Conservation (phyloP, 148 eudicot species). For the Rhododendron mucronatum region DNA sequence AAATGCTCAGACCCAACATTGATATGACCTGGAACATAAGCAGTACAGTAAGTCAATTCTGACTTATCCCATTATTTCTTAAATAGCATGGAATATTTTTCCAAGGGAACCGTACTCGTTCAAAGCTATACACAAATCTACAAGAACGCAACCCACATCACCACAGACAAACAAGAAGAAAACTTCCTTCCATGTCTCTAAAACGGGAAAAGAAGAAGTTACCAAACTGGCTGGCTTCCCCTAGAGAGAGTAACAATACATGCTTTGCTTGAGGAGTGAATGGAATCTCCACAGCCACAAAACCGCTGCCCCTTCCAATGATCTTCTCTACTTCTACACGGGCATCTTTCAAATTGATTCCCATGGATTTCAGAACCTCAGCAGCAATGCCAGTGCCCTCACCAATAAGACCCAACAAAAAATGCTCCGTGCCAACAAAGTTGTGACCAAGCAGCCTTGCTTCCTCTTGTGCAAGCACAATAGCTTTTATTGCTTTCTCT, state of each 20-base stretch:
- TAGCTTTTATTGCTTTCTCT: conserved; percentile 92
- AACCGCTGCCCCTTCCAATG: conserved; percentile 93
- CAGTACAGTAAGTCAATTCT: background rate
- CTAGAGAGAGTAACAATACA: conserved; percentile 85
- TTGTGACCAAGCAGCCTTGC: conserved; percentile 91
- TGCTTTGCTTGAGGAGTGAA: conserved; percentile 96
- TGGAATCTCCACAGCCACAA: conserved; percentile 93
- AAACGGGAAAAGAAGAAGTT: background rate
- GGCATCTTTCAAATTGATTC: conserved; percentile 89
- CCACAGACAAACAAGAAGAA: background rate
- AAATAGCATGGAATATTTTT: background rate
- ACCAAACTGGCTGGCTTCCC: conserved; percentile 96
- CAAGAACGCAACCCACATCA: background rate
- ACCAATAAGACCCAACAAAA: conserved; percentile 88
- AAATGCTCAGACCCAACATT: conserved; percentile 93
- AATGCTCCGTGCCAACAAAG: conserved; percentile 95
- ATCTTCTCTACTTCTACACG: conserved; percentile 98
- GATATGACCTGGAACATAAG: conserved; percentile 38
- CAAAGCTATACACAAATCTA: background rate
- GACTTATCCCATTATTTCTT: background rate
- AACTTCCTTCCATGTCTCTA: background rate
- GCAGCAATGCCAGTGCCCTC: conserved; percentile 99
- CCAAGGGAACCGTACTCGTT: background rate
- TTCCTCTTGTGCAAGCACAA: conserved; percentile 98
- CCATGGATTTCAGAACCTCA: conserved; percentile 94